Base-by-base conservation (phyloP, 225 moss, liverwort and hornwort genomes). In the Lunularia cruciata region DNA sequence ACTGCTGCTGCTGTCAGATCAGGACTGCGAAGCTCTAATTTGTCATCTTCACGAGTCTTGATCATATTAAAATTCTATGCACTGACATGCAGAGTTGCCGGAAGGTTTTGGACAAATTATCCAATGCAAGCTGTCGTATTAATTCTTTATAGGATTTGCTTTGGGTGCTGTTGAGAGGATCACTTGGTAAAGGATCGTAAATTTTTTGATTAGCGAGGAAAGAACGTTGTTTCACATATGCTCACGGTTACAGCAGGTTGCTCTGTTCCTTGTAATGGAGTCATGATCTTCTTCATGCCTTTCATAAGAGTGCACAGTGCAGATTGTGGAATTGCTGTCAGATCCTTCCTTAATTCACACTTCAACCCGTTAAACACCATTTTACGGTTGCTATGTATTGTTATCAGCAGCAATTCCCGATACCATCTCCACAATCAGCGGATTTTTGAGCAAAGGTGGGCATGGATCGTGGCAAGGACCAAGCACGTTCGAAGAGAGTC, bases 401-500 rank as follows among this genome's bases (percentile, higher is more conserved):
- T 52, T 26, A 52, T 6, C 52, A 52, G 52, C 23, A 23, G 52
- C 52, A 52, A 52, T 4, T 13, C 10, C 23, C 5, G 52, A 26
- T 23, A 6, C 11, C 3, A 11, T 52, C 8, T 1, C 8, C 7
- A 52, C 5, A 52, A 15, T 52, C 45, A 3, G 45, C 18, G 8
- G 45, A 9, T 12, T 12, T 12, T 2, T 12, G 18, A 45, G 52
- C 8, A 52, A 25, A 57, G 3, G 13, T 38, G 61, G 36, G 8
- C 54, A 74, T 79, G 79, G 79, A 79, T 18, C 74, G 70, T 43
- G 38, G 55, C 28, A 74, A 79, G 16, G 79, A 79, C 27, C 57
- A 10, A 0, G 72, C 74, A 7, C 63, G 74, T 30, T 74, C 79
- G 20, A 79, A 79, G 62, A 74, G 79, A 35, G 79, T 79, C 9